These are phyloP conservation scores for Pleurostoma richardsiae DNA, from an alignment of 2,329 filamentous ascomycete genomes.

Conservation along the genomic window DNA sequence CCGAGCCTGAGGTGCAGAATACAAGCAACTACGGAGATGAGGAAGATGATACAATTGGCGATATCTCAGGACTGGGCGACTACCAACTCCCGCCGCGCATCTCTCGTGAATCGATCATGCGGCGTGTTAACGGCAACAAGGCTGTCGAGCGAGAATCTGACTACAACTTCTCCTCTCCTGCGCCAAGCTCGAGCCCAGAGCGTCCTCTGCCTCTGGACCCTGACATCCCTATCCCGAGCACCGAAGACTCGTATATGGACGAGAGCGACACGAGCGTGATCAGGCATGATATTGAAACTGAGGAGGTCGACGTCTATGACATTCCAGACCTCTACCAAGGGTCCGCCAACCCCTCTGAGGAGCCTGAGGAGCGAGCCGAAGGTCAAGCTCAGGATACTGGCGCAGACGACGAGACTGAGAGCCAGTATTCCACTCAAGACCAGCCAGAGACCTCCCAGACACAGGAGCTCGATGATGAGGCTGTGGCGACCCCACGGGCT, in stretches of 20 bases:
- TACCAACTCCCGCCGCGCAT: conserved; percentile 72
- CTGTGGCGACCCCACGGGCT: conserved; percentile 49
- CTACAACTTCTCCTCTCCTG: conserved; percentile 59
- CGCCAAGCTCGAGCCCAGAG: conserved; percentile 53
- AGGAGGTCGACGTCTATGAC: conserved; percentile 59
- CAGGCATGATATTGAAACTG: conserved; percentile 40
- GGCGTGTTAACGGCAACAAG: conserved; percentile 70
- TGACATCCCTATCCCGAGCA: conserved; percentile 83
- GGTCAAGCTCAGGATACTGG: conserved; percentile 28
- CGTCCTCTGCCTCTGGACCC: conserved; percentile 67
- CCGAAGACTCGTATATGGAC: conserved; percentile 64
- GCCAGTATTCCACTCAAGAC: conserved; percentile 49
- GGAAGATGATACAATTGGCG: conserved; percentile 55
- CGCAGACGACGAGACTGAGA: conserved; percentile 42
- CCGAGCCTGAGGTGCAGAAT: conserved; percentile 32
- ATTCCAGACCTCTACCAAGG: conserved; percentile 63
- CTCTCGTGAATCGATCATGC: conserved; percentile 88
- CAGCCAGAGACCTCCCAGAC: conserved; percentile 18
- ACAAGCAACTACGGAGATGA: conserved; percentile 32
- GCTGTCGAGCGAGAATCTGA: conserved; percentile 53
- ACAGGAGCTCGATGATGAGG: conserved; percentile 29
- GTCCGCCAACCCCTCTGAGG: conserved; percentile 27
- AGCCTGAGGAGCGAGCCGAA: conserved; percentile 17
- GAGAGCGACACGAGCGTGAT: conserved; percentile 57
- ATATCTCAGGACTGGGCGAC: conserved; percentile 54